Evolutionary conservation across 148 eudicot genomes (phyloP).

Genomic region (Cornus suecica): DNA sequence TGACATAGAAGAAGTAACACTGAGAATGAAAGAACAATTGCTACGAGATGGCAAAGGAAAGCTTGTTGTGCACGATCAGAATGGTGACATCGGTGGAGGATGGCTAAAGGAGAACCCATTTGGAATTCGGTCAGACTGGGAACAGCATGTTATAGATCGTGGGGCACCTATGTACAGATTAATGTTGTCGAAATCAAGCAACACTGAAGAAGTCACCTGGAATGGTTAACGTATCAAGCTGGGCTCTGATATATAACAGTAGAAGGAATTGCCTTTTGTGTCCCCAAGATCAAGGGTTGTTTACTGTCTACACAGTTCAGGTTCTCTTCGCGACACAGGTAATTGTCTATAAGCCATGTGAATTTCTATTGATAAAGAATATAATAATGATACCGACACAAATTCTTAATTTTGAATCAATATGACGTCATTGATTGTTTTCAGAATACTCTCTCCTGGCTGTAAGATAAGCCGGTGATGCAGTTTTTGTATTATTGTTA

Average conservation of each 20-base stretch:
- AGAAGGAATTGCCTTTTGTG: not conserved
- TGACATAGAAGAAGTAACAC: slow-evolving; percentile 69
- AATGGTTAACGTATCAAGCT: not conserved
- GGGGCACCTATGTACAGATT: slow-evolving; percentile 76
- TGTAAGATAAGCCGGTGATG: not conserved
- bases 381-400: not conserved
- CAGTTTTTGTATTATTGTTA: not conserved
- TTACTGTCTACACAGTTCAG: not conserved
- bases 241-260: not conserved
- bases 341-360: not conserved
- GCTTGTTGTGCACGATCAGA: slow-evolving; percentile 33
- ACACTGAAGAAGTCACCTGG: slow-evolving; percentile 6
- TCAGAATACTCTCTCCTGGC: not conserved
- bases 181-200: slow-evolving; percentile 42
- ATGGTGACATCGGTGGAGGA: slow-evolving; percentile 22
- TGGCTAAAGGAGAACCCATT: slow-evolving; percentile 86
- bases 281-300: slow-evolving; percentile 5
- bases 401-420: slow-evolving; percentile 1
- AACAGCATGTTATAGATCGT: slow-evolving; percentile 71
- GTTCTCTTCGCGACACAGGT: slow-evolving; percentile 2
- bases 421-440: not conserved
- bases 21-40: slow-evolving; percentile 77
- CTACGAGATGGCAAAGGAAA: slow-evolving; percentile 55
- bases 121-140: slow-evolving; percentile 82
- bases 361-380: not conserved